Percentiles rank a stretch among this genome's conserved stretches.
These are phyloP conservation scores for Trichomonascaceae sp. DNA, from an alignment of 1,139 yeast genomes.

Conservation along the genomic window DNA sequence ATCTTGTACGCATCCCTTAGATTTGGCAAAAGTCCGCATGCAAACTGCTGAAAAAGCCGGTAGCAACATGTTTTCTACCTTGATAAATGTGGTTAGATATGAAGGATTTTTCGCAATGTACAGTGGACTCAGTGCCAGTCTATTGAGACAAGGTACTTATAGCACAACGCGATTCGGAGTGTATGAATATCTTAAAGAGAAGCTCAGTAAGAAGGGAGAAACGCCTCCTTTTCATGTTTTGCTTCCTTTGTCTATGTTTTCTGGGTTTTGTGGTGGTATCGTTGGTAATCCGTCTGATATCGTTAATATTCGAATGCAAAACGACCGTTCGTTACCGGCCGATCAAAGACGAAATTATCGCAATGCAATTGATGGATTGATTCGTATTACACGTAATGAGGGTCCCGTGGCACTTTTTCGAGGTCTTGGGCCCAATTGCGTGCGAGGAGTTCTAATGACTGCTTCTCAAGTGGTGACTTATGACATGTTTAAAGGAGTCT, in stretches of 20 bases:
- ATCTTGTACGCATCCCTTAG: conserved; percentile 57
- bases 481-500: conserved; percentile 61
- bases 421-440: conserved; percentile 71
- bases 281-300: conserved; percentile 88
- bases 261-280: conserved; percentile 79
- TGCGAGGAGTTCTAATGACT: conserved; percentile 82
- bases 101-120: conserved; percentile 70
- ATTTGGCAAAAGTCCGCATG: conserved; percentile 76
- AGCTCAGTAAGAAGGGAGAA: conserved; percentile 28
- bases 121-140: conserved; percentile 75
- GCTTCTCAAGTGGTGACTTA: conserved; percentile 88
- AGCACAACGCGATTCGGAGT: conserved; percentile 82
- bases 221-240: conserved; percentile 43
- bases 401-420: conserved; percentile 57
- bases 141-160: conserved; percentile 81
- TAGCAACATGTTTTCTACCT: conserved; percentile 58
- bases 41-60: conserved; percentile 61
- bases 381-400: conserved; percentile 56
- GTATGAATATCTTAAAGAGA: conserved; percentile 67
- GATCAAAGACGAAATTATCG: conserved; percentile 66
- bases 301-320: conserved; percentile 87
- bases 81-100: conserved; percentile 49
- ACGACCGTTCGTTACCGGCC: conserved; percentile 64
- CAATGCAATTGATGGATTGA: conserved; percentile 73
- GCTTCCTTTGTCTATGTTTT: conserved; percentile 73